Evolutionary conservation across 2,329 filamentous ascomycete species (phyloP).

Genomic region (Oidium heveae): DNA sequence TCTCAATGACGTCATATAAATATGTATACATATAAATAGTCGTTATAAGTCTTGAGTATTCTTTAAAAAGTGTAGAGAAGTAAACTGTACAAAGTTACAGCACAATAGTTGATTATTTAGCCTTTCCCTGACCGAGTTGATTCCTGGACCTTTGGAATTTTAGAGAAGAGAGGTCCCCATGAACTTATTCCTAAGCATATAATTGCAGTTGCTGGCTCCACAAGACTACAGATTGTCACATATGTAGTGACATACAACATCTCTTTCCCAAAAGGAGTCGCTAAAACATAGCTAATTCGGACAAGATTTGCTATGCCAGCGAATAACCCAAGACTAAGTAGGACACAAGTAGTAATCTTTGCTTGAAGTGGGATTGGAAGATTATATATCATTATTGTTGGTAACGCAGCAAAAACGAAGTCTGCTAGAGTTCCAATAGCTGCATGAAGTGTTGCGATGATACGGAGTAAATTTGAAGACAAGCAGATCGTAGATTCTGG

Average conservation of each 20-base stretch:
- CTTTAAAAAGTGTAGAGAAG: too few species aligned
- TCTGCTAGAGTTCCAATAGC: conserved; percentile 3
- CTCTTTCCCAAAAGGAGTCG: conserved; percentile 2
- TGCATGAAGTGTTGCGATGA: neutral
- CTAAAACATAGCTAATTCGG: conserved; percentile 4
- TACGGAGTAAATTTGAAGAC: conserved; percentile 1
- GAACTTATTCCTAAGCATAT: conserved; percentile 4
- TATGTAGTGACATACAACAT: conserved; percentile 5
- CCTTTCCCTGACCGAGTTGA: too few species aligned
- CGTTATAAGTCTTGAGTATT: too few species aligned
- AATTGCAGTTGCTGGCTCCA: conserved; percentile 6
- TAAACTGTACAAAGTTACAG: too few species aligned
- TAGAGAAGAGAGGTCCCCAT: conserved; percentile 4
- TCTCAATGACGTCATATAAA: too few species aligned
- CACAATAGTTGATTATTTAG: too few species aligned
- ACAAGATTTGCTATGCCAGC: conserved; percentile 5
- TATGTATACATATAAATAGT: too few species aligned
- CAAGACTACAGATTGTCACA: conserved; percentile 6
- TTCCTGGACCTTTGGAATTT: too few species aligned
- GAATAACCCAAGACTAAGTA: neutral
- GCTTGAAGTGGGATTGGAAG: conserved; percentile 1
- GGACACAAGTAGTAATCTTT: neutral
- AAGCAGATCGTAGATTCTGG: neutral
- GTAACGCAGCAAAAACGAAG: conserved; percentile 4
- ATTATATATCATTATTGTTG: conserved; percentile 5